Percentiles rank a stretch among this genome's conserved stretches.
phyloP scores from a whole-genome alignment of 2,329 filamentous ascomycete genomes.

The Pezicula radicicola region DNA sequence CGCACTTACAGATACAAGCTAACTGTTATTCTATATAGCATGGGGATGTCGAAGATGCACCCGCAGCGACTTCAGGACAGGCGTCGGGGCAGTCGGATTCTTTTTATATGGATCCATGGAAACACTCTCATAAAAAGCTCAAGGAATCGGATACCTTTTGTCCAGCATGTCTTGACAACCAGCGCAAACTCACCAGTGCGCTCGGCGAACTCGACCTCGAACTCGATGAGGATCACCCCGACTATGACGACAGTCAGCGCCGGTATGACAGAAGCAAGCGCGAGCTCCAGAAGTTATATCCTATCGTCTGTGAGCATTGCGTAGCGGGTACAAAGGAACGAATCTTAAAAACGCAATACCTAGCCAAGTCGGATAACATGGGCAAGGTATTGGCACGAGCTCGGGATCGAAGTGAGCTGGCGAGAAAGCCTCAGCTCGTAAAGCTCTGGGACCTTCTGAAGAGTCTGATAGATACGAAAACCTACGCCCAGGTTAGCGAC shows the following conservation, averaged over 20 bases:
- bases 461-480: background rate
- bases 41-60: constrained; percentile 87
- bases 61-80: constrained; percentile 53
- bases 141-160: constrained; percentile 55
- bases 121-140: constrained; percentile 26
- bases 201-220: constrained; percentile 79
- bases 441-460: background rate
- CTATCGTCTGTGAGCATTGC: constrained; percentile 82
- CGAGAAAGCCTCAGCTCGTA: constrained; percentile 31
- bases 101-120: constrained; percentile 37
- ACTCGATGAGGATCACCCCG: constrained; percentile 59
- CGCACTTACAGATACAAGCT: too few relatives aligned
- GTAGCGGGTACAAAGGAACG: constrained; percentile 69
- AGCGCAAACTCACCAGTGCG: constrained; percentile 72
- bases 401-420: constrained; percentile 59
- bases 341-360: constrained; percentile 71
- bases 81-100: constrained; percentile 42
- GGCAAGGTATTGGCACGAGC: constrained; percentile 30
- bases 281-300: constrained; percentile 78
- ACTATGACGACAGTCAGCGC: constrained; percentile 63
- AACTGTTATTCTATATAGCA: constrained; percentile 46
- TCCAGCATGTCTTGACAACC: constrained; percentile 80
- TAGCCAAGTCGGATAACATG: constrained; percentile 44
- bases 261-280: constrained; percentile 68
- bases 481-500: background rate